Percentiles rank a stretch among this genome's conserved stretches.
Conservation (phyloP, 192 early-diverging fungal genomes). For the Paraglomus brasilianum region DNA sequence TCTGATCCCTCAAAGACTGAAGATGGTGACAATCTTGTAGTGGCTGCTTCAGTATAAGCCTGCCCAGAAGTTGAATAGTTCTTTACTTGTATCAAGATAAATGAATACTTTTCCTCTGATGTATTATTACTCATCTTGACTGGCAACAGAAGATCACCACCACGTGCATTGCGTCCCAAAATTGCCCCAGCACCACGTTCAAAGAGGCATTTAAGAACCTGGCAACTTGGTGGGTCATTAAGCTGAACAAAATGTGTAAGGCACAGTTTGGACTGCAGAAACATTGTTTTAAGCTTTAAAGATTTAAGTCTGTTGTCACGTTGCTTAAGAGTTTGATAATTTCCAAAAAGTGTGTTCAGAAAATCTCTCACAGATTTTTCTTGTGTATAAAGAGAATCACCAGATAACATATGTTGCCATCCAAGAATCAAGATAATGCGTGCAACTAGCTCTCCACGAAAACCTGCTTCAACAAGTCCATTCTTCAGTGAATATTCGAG, state of each 20-base stretch:
- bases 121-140: conserved; percentile 3
- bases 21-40: neutral
- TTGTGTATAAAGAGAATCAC: neutral
- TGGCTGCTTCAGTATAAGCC: neutral
- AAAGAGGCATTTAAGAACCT: neutral
- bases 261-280: neutral
- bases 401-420: neutral
- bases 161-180: neutral
- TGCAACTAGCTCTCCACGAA: neutral
- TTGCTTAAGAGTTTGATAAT: neutral
- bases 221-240: neutral
- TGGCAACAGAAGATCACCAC: conserved; percentile 3
- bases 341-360: neutral
- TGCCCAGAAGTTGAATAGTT: neutral
- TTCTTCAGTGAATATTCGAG: neutral
- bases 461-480: conserved; percentile 1
- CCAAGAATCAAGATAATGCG: neutral
- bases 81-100: conserved; percentile 10
- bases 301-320: too few relatives aligned
- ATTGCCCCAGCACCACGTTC: neutral
- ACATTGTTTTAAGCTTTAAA: neutral
- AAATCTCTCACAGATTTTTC: neutral
- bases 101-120: neutral
- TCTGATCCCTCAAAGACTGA: neutral
- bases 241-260: conserved; percentile 15